A percentile compares a stretch with the other conserved stretches of the same genome.
These are phyloP conservation scores for Cryomyces antarcticus DNA, from an alignment of 495 filamentous ascomycete genomes.

Conservation along the genomic window DNA sequence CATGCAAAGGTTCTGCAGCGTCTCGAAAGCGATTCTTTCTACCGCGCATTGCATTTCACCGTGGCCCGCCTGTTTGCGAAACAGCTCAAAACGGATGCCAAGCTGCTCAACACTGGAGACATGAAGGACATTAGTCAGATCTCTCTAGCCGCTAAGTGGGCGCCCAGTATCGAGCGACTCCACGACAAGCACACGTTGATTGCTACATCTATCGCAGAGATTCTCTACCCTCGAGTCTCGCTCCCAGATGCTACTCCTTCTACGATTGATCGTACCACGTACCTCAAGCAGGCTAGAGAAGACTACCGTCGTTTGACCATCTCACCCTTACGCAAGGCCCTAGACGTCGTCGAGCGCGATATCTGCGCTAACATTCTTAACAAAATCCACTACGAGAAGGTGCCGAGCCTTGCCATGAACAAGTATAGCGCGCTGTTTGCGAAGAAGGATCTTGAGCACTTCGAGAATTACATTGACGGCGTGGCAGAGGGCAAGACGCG, in stretches of 20 bases:
- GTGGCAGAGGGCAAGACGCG: conserved; percentile 17
- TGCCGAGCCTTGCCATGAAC: conserved; percentile 29
- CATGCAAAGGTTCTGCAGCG: conserved; percentile 15
- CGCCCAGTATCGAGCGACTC: conserved; percentile 22
- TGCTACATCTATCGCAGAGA: conserved; percentile 26
- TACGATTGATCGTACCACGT: conserved; percentile 14
- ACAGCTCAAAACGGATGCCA: conserved; percentile 23
- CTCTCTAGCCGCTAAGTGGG: conserved; percentile 31
- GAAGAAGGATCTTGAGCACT: conserved; percentile 22
- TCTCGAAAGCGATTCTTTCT: conserved; percentile 16
- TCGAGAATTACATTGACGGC: conserved; percentile 20
- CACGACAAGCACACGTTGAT: conserved; percentile 30
- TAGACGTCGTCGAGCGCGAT: conserved; percentile 26
- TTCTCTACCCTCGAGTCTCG: conserved; percentile 17
- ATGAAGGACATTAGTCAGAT: conserved; percentile 16
- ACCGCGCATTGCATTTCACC: conserved; percentile 22
- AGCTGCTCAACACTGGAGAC: conserved; percentile 14
- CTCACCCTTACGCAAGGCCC: conserved; percentile 21
- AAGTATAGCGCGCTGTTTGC: conserved; percentile 22
- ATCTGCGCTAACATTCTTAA: conserved; percentile 18
- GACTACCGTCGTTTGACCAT: conserved; percentile 18
- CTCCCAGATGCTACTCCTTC: conserved; percentile 1
- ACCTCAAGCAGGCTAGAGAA: conserved; percentile 27
- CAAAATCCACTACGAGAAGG: conserved; percentile 25
- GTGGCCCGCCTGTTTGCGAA: conserved; percentile 28